Percentiles rank a stretch among this genome's conserved stretches.
Evolutionary conservation across 225 moss, liverwort and hornwort species (phyloP).

Genomic region (Takakia lepidozioides): DNA sequence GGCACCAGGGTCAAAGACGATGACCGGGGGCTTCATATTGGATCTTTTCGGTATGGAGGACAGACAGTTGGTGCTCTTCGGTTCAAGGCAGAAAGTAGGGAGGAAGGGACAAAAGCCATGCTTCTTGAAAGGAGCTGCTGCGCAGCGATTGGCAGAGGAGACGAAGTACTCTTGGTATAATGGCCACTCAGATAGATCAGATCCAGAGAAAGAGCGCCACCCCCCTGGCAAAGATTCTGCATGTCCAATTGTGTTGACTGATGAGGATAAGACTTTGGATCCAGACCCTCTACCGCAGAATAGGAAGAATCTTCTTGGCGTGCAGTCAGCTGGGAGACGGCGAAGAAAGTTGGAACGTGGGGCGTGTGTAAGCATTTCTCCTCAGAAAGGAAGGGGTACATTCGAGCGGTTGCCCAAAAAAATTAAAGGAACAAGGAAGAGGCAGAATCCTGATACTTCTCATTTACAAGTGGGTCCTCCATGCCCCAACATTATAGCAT

Average conservation of each 20-base stretch:
- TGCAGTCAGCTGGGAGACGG: too few relatives aligned
- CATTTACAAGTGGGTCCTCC: not conserved
- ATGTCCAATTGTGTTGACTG: not conserved
- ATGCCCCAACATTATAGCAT: not conserved
- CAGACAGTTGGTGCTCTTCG: constrained; percentile 24
- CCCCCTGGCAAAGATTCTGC: constrained; percentile 13
- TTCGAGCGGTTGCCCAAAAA: too few relatives aligned
- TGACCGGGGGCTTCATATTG: not conserved
- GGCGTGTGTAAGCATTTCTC: too few relatives aligned
- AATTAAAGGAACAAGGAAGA: too few relatives aligned
- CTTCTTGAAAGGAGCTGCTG: constrained; percentile 14
- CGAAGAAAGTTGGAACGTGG: too few relatives aligned
- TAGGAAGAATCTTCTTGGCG: too few relatives aligned
- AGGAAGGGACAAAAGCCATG: constrained; percentile 31
- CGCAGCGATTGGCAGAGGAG: constrained; percentile 28
- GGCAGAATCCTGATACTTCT: too few relatives aligned
- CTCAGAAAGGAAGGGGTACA: too few relatives aligned
- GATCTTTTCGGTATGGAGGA: constrained; percentile 30
- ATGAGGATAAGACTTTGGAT: too few relatives aligned
- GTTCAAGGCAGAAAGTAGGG: constrained; percentile 21
- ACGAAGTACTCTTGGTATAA: constrained; percentile 12
- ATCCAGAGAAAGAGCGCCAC: constrained; percentile 5
- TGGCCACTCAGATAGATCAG: constrained; percentile 4
- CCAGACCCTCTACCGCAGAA: too few relatives aligned
- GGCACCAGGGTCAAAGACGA: not conserved